A percentile compares a stretch with the other conserved stretches of the same genome.
Conservation (phyloP, 1,284 basidiomycete genomes). For the Moesziomyces antarcticus region DNA sequence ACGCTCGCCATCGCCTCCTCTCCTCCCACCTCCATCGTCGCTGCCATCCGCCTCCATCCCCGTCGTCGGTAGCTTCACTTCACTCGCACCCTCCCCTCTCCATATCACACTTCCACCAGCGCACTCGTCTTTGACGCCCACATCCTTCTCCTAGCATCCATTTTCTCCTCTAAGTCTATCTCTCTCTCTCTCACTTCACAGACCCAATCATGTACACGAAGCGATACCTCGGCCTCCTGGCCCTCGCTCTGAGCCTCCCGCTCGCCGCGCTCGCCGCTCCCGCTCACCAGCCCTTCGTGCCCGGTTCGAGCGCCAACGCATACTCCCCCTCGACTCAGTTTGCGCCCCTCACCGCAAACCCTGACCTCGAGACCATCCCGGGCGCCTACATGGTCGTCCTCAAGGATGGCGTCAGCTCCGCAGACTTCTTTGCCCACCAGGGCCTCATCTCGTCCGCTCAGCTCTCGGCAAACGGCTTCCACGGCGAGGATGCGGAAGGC, state of each 20-base stretch:
- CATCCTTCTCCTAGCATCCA: not conserved
- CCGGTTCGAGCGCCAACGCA: slow-evolving; percentile 40
- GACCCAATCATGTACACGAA: slow-evolving; percentile 37
- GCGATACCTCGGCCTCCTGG: slow-evolving; percentile 49
- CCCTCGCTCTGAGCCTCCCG: slow-evolving; percentile 47
- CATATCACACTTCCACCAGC: not conserved
- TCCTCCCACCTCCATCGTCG: slow-evolving; percentile 16
- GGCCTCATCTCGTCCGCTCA: slow-evolving; percentile 51
- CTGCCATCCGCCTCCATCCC: slow-evolving; percentile 12
- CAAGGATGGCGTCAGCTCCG: slow-evolving; percentile 58
- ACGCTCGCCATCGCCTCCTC: slow-evolving; percentile 3
- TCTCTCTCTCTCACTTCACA: not conserved
- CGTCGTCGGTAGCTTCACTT: slow-evolving; percentile 6
- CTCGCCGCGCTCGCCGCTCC: slow-evolving; percentile 47
- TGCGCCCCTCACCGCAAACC: slow-evolving; percentile 51
- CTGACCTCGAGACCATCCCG: slow-evolving; percentile 56
- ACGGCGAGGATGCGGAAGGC: slow-evolving; percentile 48
- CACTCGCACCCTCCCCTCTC: slow-evolving; percentile 6
- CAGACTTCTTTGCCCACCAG: slow-evolving; percentile 58
- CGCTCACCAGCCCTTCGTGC: slow-evolving; percentile 51
- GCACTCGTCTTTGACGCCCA: not conserved
- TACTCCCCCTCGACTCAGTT: slow-evolving; percentile 48
- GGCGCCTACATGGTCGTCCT: slow-evolving; percentile 66
- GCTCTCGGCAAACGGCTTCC: slow-evolving; percentile 50
- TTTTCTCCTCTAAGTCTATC: not conserved